Evolutionary conservation across 768 basidiomycete species (phyloP).

Genomic region (Nidularia pulvinata): DNA sequence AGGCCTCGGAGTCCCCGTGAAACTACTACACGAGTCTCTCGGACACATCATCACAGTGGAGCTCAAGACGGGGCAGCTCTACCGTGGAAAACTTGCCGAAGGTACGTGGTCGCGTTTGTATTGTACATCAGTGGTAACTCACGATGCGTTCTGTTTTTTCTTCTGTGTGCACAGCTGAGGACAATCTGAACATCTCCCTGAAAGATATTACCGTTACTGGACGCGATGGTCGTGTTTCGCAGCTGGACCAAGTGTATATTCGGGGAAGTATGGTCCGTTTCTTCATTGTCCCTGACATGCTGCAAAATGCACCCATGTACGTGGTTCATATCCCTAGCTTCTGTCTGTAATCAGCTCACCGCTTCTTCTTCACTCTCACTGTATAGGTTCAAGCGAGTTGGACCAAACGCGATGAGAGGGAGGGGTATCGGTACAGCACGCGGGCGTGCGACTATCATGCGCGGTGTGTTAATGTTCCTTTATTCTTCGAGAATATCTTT

Average conservation of each 20-base stretch:
- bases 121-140: constrained; percentile 3
- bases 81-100: constrained; percentile 96
- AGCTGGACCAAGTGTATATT: constrained; percentile 99
- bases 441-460: constrained; percentile 98
- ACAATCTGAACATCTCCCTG: constrained; percentile 95
- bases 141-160: constrained; percentile 9
- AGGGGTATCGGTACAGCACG: constrained; percentile 99
- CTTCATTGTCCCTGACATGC: constrained; percentile 99
- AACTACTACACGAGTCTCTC: constrained; percentile 94
- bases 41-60: constrained; percentile 99
- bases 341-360: background rate
- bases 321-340: constrained; percentile 22
- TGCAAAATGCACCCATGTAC: constrained; percentile 98
- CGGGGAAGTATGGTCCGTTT: constrained; percentile 98
- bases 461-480: constrained; percentile 59
- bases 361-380: constrained; percentile 6
- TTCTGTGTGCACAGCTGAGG: constrained; percentile 70
- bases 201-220: constrained; percentile 98
- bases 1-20: constrained; percentile 93
- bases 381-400: constrained; percentile 96
- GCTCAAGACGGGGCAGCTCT: constrained; percentile 96
- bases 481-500: background rate
- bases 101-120: constrained; percentile 47
- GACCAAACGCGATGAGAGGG: constrained; percentile 98
- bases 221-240: constrained; percentile 97